Evolutionary conservation across 352 stramenopile species (phyloP).

Genomic region (Vaucheria bursata): DNA sequence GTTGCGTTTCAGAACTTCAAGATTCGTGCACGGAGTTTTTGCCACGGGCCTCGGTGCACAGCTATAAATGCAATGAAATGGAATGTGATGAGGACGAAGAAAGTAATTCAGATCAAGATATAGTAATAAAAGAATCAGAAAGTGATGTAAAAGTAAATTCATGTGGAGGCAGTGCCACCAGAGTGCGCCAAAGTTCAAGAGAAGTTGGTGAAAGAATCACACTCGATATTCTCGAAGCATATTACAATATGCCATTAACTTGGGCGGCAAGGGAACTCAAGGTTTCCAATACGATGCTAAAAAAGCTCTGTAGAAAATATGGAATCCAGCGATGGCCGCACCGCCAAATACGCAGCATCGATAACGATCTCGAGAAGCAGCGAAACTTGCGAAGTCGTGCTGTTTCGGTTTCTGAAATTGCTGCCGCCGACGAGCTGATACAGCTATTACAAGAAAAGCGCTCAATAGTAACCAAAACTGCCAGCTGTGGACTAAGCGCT

Average conservation of each 20-base stretch:
- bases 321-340: conserved; percentile 17
- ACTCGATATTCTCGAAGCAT: neutral
- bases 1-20: too few relatives aligned
- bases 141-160: too few relatives aligned
- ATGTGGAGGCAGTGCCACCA: too few relatives aligned
- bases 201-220: neutral
- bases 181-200: neutral
- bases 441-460: conserved; percentile 13
- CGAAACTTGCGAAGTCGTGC: neutral
- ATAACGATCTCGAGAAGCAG: conserved; percentile 9
- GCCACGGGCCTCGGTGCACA: too few relatives aligned
- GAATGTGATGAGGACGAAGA: too few relatives aligned
- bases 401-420: neutral
- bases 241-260: neutral
- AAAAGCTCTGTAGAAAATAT: conserved; percentile 13
- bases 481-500: conserved; percentile 8
- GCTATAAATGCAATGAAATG: too few relatives aligned
- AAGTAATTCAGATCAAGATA: too few relatives aligned
- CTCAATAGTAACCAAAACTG: neutral
- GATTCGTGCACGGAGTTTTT: too few relatives aligned
- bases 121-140: too few relatives aligned
- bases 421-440: neutral
- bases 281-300: conserved; percentile 14
- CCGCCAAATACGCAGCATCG: conserved; percentile 17
- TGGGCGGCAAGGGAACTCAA: neutral